Conservation (phyloP, 208 protist genomes). For the Trypanosoma theileri region DNA sequence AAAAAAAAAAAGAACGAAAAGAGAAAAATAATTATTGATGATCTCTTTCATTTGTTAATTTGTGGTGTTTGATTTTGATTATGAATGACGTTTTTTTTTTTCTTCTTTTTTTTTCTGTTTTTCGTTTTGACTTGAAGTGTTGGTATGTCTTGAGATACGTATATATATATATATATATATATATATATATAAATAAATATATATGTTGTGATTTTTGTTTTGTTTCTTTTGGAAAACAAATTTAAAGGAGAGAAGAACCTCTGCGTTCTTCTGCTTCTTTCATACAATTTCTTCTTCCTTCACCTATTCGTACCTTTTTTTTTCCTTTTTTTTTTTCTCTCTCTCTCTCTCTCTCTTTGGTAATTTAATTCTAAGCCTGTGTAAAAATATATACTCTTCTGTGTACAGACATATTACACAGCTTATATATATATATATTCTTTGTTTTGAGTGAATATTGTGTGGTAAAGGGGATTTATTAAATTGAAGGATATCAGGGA, state of each 20-base stretch:
- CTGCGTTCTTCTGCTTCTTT: not conserved
- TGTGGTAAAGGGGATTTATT: no score
- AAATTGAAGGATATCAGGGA: no score
- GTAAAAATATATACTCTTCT: not conserved
- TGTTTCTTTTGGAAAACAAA: constrained; percentile 1
- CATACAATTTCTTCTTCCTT: constrained; percentile 2
- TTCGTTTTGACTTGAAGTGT: not conserved
- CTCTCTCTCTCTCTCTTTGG: not conserved
- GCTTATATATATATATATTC: no score
- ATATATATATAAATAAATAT: constrained; percentile 27
- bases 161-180: not conserved
- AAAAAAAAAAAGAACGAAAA: not conserved
- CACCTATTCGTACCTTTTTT: constrained; percentile 20
- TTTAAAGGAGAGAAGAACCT: not conserved
- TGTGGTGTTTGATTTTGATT: not conserved
- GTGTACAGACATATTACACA: no score
- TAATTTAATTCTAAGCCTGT: not conserved
- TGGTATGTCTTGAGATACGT: not conserved
- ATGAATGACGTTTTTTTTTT: not conserved
- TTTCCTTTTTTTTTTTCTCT: not conserved
- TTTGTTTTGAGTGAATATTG: no score
- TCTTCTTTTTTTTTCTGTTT: not conserved
- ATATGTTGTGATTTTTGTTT: constrained; percentile 8
- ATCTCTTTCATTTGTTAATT: not conserved
- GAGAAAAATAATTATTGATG: not conserved